Base-by-base conservation (phyloP, 1,139 yeast species). In the Yamadazyma blattariae region DNA sequence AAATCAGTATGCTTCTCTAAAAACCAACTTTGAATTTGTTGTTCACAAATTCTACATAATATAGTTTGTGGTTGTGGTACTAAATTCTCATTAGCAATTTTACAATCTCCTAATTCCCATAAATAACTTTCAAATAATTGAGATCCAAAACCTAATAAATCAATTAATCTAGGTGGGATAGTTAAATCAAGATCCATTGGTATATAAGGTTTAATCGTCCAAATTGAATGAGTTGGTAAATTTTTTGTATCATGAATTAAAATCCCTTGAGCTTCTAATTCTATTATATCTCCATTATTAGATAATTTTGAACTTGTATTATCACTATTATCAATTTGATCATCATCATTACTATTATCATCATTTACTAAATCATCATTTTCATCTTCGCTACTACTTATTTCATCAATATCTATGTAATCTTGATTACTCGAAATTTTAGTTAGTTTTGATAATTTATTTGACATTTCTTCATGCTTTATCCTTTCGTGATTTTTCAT, bases 241-340 rank as follows among this genome's bases (percentile, higher is more conserved):
- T 69, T 68, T 33, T 65, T 63, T 4, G 72, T 59, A 48, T 84
- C 85, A 46, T 80, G 86, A n/a, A 92, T 83, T 25, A 92, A 59
- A n/a, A 92, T 83, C 6, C 99, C 99, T 52, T 90, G 97, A 0
- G 96, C 97, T 56, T 90, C 98, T 27, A 92, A 63, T 48, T 87
- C 94, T 3, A 82, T 73, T 11, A 74, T 60, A 9, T 72, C 77
- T 7, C 84, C 84, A 52, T 79, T 77, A 24, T 75, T 74, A 0
- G 81, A 71, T 11, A 75, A 36, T 34, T 56, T 56, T 35, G 71
- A 59, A 39, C 45, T 33, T 8, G 57, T 48, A 35, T 57, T 54
- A 19, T 46, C 34, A 17, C 36, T 43, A 13, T 43, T 47, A 12
- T 38, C 25, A 15, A 5, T 17, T n/a, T n/a, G n/a, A n/a, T n/a